These are phyloP conservation scores for Paratinospora sagittata DNA, from an alignment of 164 flowering plant genomes.

Conservation along the genomic window DNA sequence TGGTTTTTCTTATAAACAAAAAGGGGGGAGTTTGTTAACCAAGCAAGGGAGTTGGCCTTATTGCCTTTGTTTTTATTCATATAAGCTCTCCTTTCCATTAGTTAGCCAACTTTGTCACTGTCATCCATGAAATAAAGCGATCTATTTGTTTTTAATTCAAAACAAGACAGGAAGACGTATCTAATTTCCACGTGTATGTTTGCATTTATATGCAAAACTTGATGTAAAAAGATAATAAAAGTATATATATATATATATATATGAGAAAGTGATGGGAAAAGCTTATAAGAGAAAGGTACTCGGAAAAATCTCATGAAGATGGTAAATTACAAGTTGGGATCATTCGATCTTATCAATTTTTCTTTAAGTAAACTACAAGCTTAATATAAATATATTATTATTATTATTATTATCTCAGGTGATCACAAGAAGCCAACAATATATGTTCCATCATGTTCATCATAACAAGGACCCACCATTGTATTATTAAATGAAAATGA, in stretches of 20 bases:
- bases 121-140: not conserved
- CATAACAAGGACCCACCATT: too few species aligned
- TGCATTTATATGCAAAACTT: not conserved
- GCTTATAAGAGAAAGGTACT: not conserved
- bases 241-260: too few species aligned
- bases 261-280: not conserved
- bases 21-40: too few species aligned
- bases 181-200: not conserved
- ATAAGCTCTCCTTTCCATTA: not conserved
- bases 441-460: too few species aligned
- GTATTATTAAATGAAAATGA: too few species aligned
- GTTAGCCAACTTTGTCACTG: not conserved
- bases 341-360: not conserved
- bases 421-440: too few species aligned
- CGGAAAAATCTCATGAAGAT: not conserved
- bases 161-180: not conserved
- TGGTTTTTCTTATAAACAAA: too few species aligned
- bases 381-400: too few species aligned
- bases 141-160: not conserved
- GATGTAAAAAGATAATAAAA: not conserved
- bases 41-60: too few species aligned
- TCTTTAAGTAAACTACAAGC: not conserved
- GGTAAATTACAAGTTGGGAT: not conserved
- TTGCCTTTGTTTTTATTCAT: not conserved
- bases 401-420: too few species aligned